Conservation (phyloP, 768 basidiomycete species). For the Pluteus cervinus region DNA sequence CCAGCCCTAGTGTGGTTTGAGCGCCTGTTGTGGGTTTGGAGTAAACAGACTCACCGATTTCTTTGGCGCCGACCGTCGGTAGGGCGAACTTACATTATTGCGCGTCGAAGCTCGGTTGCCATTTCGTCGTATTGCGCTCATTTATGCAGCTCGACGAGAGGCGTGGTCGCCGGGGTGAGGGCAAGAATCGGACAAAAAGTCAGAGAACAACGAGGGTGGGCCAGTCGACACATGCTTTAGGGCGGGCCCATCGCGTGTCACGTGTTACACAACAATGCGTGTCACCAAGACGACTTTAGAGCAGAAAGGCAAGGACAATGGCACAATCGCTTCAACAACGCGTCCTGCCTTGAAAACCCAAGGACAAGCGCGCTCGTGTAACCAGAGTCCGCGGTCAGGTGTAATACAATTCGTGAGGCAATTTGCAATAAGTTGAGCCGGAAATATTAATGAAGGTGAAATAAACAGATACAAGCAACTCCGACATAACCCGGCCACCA, state of each 20-base stretch:
- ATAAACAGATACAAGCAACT: too few species aligned
- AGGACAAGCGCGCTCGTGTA: too few species aligned
- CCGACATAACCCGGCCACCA: too few species aligned
- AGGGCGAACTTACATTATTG: constrained; percentile 42
- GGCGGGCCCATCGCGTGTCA: constrained; percentile 25
- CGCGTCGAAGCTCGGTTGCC: constrained; percentile 28
- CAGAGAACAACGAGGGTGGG: constrained; percentile 15
- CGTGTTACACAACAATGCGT: constrained; percentile 17
- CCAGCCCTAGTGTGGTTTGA: constrained; percentile 34
- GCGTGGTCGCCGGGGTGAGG: constrained; percentile 8
- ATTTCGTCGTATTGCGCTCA: constrained; percentile 57
- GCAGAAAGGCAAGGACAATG: background rate
- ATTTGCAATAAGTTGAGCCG: too few species aligned
- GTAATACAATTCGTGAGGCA: too few species aligned
- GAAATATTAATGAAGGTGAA: too few species aligned
- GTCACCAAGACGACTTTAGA: constrained; percentile 1
- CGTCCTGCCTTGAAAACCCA: too few species aligned
- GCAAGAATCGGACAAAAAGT: constrained; percentile 14
- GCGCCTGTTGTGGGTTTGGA: constrained; percentile 7
- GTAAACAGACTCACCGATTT: constrained; percentile 38
- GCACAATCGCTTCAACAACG: too few species aligned
- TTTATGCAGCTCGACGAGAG: constrained; percentile 19
- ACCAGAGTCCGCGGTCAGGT: too few species aligned
- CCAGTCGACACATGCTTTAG: constrained; percentile 19
- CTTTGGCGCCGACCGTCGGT: constrained; percentile 40